Conservation (phyloP, 2,329 filamentous ascomycete species). For the Fusarium albosuccineum region DNA sequence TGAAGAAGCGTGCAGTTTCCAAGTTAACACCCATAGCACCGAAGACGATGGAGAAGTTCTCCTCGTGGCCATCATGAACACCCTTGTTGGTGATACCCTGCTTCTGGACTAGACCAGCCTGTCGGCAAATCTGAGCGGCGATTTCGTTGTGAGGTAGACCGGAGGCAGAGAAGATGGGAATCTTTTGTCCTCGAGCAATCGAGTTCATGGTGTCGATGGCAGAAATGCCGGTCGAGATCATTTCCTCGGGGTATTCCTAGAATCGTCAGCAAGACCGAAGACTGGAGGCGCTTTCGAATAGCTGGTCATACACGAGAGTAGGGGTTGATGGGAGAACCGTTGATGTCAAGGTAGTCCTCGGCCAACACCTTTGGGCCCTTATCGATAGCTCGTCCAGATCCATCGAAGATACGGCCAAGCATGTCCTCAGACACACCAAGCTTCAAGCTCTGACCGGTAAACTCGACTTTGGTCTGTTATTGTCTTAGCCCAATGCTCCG, state of each 20-base stretch:
- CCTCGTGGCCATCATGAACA: constrained; percentile 95
- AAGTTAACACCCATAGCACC: constrained; percentile 99
- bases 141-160: constrained; percentile 99
- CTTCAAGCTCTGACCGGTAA: constrained; percentile 96
- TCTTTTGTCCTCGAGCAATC: constrained; percentile 98
- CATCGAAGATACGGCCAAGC: constrained; percentile 98
- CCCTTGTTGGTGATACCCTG: constrained; percentile 89
- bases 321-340: constrained; percentile 98
- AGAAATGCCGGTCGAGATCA: constrained; percentile 99
- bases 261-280: constrained; percentile 32
- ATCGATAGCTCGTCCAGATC: constrained; percentile 97
- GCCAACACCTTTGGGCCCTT: constrained; percentile 98
- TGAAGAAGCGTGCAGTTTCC: constrained; percentile 99
- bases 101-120: constrained; percentile 89
- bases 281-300: not conserved
- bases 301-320: constrained; percentile 82
- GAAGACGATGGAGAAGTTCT: constrained; percentile 99
- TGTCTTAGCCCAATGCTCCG: constrained; percentile 43
- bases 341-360: constrained; percentile 99
- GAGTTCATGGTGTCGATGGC: constrained; percentile 99
- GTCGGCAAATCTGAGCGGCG: constrained; percentile 97
- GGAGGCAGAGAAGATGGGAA: constrained; percentile 97
- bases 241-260: constrained; percentile 98
- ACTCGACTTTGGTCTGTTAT: constrained; percentile 91
- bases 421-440: constrained; percentile 99